These are phyloP conservation scores for Colletotrichum lini DNA, from an alignment of 2,329 filamentous ascomycete genomes.

Conservation along the genomic window DNA sequence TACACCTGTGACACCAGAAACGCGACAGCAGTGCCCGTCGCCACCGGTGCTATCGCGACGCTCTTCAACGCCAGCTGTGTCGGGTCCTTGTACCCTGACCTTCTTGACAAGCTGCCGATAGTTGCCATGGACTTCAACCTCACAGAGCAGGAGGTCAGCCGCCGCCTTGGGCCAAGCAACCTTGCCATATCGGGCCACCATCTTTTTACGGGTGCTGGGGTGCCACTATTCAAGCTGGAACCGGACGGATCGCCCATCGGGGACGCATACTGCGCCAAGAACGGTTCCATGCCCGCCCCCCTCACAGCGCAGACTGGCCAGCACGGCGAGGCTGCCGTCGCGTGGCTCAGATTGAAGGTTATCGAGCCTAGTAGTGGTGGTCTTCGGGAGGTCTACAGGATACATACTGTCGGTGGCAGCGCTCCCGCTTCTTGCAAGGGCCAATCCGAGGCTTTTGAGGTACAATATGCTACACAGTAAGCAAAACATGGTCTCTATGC, in stretches of 20 bases:
- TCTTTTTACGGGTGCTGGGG: conserved; percentile 80
- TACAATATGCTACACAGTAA: conserved; percentile 89
- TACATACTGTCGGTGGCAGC: conserved; percentile 86
- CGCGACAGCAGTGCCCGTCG: conserved; percentile 72
- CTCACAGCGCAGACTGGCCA: conserved; percentile 70
- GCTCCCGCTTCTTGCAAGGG: conserved; percentile 81
- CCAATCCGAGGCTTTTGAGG: conserved; percentile 73
- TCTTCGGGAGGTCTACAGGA: conserved; percentile 83
- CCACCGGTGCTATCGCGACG: conserved; percentile 82
- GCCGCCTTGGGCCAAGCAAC: conserved; percentile 68
- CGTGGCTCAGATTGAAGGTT: conserved; percentile 83
- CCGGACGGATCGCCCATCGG: conserved; percentile 69
- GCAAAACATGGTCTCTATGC: conserved; percentile 55
- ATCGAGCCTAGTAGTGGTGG: conserved; percentile 69
- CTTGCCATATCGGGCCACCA: conserved; percentile 81
- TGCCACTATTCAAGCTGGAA: conserved; percentile 86
- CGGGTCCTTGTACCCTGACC: conserved; percentile 76
- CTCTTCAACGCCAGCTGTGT: conserved; percentile 92
- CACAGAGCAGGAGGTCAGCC: conserved; percentile 21
- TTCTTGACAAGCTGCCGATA: conserved; percentile 75
- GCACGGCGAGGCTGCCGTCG: conserved; percentile 76
- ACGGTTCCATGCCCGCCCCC: conserved; percentile 74
- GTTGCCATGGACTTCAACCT: conserved; percentile 79
- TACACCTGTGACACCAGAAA: conserved; percentile 84
- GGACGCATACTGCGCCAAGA: conserved; percentile 74